Evolutionary conservation across 805 yeast species (phyloP).

Genomic region (Candida sonorensis): DNA sequence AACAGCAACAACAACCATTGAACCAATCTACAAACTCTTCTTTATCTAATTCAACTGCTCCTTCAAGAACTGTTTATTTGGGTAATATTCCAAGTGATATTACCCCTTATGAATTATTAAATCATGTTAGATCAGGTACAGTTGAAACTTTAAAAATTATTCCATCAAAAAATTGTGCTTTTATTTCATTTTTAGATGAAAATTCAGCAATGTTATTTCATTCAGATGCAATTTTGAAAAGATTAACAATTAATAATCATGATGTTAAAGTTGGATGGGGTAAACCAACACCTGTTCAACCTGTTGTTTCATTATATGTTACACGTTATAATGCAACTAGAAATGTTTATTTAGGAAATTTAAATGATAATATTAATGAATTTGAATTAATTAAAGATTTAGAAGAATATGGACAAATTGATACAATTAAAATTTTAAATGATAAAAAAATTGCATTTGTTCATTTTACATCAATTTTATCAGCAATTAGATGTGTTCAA

Average conservation of each 20-base stretch:
- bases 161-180: conserved; percentile 86
- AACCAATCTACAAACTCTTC: conserved; percentile 5
- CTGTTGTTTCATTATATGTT: conserved; percentile 69
- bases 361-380: conserved; percentile 55
- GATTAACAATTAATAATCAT: conserved; percentile 70
- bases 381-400: conserved; percentile 62
- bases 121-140: conserved; percentile 87
- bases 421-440: conserved; percentile 69
- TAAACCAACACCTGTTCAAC: conserved; percentile 64
- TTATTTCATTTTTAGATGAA: conserved; percentile 82
- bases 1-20: conserved; percentile 3
- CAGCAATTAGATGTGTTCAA: conserved; percentile 83
- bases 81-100: conserved; percentile 84
- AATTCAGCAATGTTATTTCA: conserved; percentile 86
- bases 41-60: conserved; percentile 11
- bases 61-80: conserved; percentile 79
- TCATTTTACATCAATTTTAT: conserved; percentile 77
- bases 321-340: conserved; percentile 87
- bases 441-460: conserved; percentile 86
- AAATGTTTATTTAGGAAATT: conserved; percentile 82
- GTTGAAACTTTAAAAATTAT: conserved; percentile 72
- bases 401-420: conserved; percentile 72
- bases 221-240: conserved; percentile 84
- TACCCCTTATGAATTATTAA: conserved; percentile 73
- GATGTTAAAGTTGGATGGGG: conserved; percentile 95